phyloP scores from a whole-genome alignment of 2,329 filamentous ascomycete species.

The Pseudogymnoascus sp. region DNA sequence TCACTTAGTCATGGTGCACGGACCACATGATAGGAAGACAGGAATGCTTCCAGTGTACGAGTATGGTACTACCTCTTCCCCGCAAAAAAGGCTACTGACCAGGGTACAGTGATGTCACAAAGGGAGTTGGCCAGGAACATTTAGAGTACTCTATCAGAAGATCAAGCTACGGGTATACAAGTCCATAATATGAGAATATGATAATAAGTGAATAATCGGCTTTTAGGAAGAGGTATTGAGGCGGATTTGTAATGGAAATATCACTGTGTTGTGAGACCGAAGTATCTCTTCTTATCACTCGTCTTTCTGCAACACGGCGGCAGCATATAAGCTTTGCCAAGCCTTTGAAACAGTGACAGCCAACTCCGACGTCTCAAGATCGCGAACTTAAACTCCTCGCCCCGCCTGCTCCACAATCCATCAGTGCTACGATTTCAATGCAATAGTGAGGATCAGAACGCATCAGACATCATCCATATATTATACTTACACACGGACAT shows the following conservation, averaged over 20 bases:
- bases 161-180: background rate
- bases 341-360: background rate
- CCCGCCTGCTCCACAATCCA: conserved; percentile 5
- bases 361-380: background rate
- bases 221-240: background rate
- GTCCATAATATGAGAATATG: background rate
- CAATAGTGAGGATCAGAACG: background rate
- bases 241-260: background rate
- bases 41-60: background rate
- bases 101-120: conserved; percentile 7
- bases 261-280: background rate
- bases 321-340: background rate
- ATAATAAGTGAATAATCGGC: background rate
- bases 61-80: background rate
- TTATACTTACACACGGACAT: background rate
- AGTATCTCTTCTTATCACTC: background rate
- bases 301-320: background rate
- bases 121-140: background rate
- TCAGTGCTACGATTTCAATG: background rate
- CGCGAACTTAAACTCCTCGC: background rate
- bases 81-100: background rate
- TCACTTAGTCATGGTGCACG: background rate
- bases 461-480: background rate
- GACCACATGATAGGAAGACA: background rate
- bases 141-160: background rate